Evolutionary conservation across 108 stramenopile species (phyloP), one percentile per base, ranked within the genome.

Genomic region (Nannochloropsis gaditana): DNA sequence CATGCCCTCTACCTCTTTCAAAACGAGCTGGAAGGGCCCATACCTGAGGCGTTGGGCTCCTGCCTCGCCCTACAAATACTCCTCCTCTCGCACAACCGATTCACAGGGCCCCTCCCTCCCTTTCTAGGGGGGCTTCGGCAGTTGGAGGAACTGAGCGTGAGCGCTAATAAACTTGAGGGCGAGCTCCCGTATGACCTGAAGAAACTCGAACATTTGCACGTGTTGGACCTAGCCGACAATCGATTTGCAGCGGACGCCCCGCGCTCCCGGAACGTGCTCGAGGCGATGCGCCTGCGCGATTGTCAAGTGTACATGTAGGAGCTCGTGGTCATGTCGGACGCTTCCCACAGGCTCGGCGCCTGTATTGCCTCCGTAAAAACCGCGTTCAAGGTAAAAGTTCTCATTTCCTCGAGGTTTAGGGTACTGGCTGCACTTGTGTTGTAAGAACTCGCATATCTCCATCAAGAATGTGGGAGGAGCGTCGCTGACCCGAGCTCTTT

Each of bases 21-120:
- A 73, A 73, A 73, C 59, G 59, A 73, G n/a, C 59, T 73, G 19
- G 59, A 73, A 73, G 59, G 59, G 19, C 59, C 59, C 59, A 73
- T 73, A 15, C 59, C 59, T 6, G 59, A 73, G 19, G 15, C 59
- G 15, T n/a, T 73, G 19, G 59, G 59, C 59, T 73, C 59, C 2
- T 73, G 59, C 59, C 19, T 73, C 59, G 59, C 59, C 59, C 59
- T 73, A 15, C 59, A 73, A 73, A 73, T n/a, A n/a, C 59, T 73
- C 19, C 59, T 73, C 19, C n/a, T 73, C 3, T 73, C 59, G 4
- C 59, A 73, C 59, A 73, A 73, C 59, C 15, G n/a, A 8, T n/a
- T 73, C 59, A 73, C 59, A 2, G 59, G 59, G 59, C 4, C 15
- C 19, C 59, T 73, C 8, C 59, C 59, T 73, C 8, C 59, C 59